Conservation (phyloP, 495 filamentous ascomycete genomes). For the Baudoinia panamericana region DNA sequence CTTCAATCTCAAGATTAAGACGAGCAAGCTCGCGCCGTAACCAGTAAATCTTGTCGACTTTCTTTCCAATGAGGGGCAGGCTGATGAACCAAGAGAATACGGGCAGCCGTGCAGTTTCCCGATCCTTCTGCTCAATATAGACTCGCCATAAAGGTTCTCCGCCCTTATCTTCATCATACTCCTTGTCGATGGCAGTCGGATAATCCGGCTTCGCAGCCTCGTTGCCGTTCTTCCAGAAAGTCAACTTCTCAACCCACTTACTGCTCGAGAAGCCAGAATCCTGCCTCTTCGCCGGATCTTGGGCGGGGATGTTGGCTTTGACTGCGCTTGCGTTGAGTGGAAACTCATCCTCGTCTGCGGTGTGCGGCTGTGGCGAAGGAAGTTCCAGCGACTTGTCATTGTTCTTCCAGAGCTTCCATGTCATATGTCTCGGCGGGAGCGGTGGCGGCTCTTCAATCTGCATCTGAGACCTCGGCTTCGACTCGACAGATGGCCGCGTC, state of each 20-base stretch:
- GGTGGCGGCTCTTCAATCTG: conserved; percentile 11
- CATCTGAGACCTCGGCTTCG: conserved; percentile 12
- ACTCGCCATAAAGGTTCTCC: conserved; percentile 68
- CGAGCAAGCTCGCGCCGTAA: conserved; percentile 79
- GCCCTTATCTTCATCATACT: conserved; percentile 49
- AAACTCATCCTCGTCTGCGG: conserved; percentile 34
- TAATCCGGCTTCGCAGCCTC: conserved; percentile 40
- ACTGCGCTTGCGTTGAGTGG: conserved; percentile 19
- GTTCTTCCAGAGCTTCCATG: conserved; percentile 24
- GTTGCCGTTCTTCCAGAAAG: conserved; percentile 24
- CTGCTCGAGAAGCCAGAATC: conserved; percentile 1
- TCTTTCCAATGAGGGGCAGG: conserved; percentile 68
- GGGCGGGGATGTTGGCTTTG: not conserved
- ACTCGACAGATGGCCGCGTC: conserved; percentile 13
- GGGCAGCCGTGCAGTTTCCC: conserved; percentile 74
- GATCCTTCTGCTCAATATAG: conserved; percentile 66
- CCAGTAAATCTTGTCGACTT: conserved; percentile 90
- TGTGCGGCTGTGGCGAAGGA: conserved; percentile 35
- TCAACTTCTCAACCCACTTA: conserved; percentile 4
- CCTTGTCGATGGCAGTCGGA: conserved; percentile 53
- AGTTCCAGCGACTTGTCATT: conserved; percentile 22
- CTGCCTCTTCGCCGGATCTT: not conserved
- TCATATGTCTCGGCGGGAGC: conserved; percentile 1
- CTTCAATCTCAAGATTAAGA: conserved; percentile 84
- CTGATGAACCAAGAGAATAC: conserved; percentile 71